These are phyloP conservation scores for Aspergillus sparsus DNA, from an alignment of 495 filamentous ascomycete genomes.

Conservation along the genomic window DNA sequence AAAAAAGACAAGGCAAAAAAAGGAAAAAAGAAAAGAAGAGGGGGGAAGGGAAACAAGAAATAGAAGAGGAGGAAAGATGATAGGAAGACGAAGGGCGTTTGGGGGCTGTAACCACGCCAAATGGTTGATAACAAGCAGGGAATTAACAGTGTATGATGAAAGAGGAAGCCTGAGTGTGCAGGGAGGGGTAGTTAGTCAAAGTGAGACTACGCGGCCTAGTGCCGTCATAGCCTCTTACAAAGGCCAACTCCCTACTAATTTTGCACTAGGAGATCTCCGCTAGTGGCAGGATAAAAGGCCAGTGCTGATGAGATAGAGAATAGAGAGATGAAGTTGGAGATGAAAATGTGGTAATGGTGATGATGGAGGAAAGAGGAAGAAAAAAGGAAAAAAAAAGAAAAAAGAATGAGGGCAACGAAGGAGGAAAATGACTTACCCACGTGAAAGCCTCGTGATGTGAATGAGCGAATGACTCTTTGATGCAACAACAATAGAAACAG, in stretches of 20 bases:
- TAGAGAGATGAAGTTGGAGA: not conserved
- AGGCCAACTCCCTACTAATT: no score
- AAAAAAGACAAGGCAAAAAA: not conserved
- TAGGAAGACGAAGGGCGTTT: constrained; percentile 11
- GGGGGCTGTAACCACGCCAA: not conserved
- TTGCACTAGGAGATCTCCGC: not conserved
- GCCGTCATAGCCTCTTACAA: no score
- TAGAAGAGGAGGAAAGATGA: constrained; percentile 6
- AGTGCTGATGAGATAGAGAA: not conserved
- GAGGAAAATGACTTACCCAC: constrained; percentile 12
- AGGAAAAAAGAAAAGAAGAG: constrained; percentile 1
- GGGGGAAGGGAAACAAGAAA: constrained; percentile 1
- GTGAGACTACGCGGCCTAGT: no score
- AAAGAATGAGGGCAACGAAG: constrained; percentile 6
- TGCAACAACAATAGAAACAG: not conserved
- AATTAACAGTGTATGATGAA: not conserved
- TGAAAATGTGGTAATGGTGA: not conserved
- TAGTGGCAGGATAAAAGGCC: not conserved
- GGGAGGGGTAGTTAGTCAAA: no score
- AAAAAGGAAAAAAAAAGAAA: constrained; percentile 6
- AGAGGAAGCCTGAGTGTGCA: no score
- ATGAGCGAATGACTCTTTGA: not conserved
- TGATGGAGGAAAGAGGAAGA: constrained; percentile 1
- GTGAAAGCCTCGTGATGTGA: constrained; percentile 17
- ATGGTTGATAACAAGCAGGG: not conserved